Percentiles rank a stretch among this genome's conserved stretches.
phyloP scores from a whole-genome alignment of 2,329 filamentous ascomycete species.

The Xylariales sp. region DNA sequence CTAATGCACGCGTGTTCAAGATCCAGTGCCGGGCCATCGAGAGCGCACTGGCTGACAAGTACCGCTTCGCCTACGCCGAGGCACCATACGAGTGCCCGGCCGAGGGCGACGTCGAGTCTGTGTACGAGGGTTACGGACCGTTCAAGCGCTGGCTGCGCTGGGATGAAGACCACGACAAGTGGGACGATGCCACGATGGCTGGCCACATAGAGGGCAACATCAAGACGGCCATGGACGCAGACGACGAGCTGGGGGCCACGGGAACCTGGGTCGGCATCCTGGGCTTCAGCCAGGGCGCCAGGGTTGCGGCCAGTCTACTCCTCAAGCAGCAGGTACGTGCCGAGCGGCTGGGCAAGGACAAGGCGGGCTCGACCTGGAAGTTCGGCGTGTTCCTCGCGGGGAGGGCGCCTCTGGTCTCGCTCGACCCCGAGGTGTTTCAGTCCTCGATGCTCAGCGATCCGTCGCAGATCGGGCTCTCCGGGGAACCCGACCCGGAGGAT shows the following conservation, averaged over 20 bases:
- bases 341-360: conserved; percentile 25
- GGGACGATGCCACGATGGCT: conserved; percentile 40
- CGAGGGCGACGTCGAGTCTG: conserved; percentile 57
- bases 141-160: conserved; percentile 62
- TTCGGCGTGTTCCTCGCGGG: conserved; percentile 62
- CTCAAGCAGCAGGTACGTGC: conserved; percentile 55
- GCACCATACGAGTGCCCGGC: conserved; percentile 61
- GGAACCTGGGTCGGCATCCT: conserved; percentile 58
- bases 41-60: conserved; percentile 44
- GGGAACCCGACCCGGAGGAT: conserved; percentile 36
- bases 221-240: conserved; percentile 43
- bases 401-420: conserved; percentile 52
- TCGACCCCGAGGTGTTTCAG: conserved; percentile 32
- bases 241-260: conserved; percentile 42
- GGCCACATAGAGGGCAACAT: conserved; percentile 35
- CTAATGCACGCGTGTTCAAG: conserved; percentile 66
- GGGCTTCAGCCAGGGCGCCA: conserved; percentile 66
- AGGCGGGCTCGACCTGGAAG: conserved; percentile 33
- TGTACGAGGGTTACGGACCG: conserved; percentile 63
- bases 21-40: conserved; percentile 57
- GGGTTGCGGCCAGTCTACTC: conserved; percentile 55
- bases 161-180: conserved; percentile 48
- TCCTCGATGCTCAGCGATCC: conserved; percentile 21
- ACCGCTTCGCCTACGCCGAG: conserved; percentile 70
- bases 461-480: conserved; percentile 31